These are phyloP conservation scores for Candida arabinofermentans DNA, from an alignment of 805 yeast species.

Conservation along the genomic window DNA sequence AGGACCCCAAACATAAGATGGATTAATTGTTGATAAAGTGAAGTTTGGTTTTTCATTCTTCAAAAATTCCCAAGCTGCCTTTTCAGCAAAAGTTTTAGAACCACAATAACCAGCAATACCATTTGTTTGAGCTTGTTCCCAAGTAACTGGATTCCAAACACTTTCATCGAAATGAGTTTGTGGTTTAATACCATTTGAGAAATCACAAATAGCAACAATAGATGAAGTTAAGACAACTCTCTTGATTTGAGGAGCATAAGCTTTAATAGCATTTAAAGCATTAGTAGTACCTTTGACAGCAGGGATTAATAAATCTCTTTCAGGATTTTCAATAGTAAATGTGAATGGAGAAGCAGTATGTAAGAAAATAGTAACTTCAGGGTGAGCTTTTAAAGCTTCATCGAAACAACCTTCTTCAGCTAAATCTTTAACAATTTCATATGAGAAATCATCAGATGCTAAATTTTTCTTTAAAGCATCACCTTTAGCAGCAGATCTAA, in stretches of 20 bases:
- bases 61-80: slow-evolving; percentile 51
- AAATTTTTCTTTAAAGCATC: slow-evolving; percentile 29
- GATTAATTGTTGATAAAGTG: slow-evolving; percentile 38
- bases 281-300: slow-evolving; percentile 54
- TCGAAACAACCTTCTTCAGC: slow-evolving; percentile 44
- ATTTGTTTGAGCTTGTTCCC: slow-evolving; percentile 22
- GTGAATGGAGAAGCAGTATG: slow-evolving; percentile 52
- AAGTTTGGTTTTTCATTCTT: slow-evolving; percentile 36
- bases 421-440: slow-evolving; percentile 36
- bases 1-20: slow-evolving; percentile 48
- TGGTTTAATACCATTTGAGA: slow-evolving; percentile 1
- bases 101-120: slow-evolving; percentile 35
- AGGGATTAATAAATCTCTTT: slow-evolving; percentile 47
- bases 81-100: slow-evolving; percentile 54
- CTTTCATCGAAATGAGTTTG: slow-evolving; percentile 27
- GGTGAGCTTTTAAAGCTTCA: slow-evolving; percentile 36
- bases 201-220: slow-evolving; percentile 39
- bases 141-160: slow-evolving; percentile 35
- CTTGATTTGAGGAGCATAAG: slow-evolving; percentile 41
- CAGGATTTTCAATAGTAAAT: slow-evolving; percentile 37
- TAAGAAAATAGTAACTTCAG: slow-evolving; percentile 39
- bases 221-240: slow-evolving; percentile 55
- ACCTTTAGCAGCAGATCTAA: slow-evolving; percentile 40
- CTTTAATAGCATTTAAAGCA: slow-evolving; percentile 41
- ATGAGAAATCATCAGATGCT: slow-evolving; percentile 23